Base-by-base conservation (phyloP, 2,329 filamentous ascomycete genomes). In the Pseudogymnoascus sp. region DNA sequence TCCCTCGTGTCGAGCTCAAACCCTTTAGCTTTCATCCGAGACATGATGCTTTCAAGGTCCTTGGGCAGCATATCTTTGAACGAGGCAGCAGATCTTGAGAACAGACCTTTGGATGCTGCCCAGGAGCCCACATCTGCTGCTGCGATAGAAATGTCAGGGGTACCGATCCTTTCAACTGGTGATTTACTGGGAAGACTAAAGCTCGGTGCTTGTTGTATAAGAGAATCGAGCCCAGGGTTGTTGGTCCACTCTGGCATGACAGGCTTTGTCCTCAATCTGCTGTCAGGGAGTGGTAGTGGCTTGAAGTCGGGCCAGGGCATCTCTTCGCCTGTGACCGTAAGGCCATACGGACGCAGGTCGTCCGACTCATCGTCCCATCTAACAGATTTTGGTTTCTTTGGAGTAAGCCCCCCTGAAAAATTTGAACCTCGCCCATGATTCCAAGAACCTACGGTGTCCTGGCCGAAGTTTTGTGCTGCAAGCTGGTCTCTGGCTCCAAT, bases 31-130 rank as follows among this genome's bases (percentile, higher is more conserved):
- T 66, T 67, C 61, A 64, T 70, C 61, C 62, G 73, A 67, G 71
- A 60, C 0, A 68, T 67, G 69, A 78, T 74, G n/a, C 74, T 70
- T 21, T 71, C 69, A 25, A 70, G 66, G 21, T 67, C 70, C 18
- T 64, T 66, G 3, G 76, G 76, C 36, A 78, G 61, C 50, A 71
- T 69, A 40, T 74, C 68, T 14, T 68, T 67, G 40, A 77, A 60
- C 8, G 59, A 38, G 12, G 59, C 59, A 56, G 50, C 28, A 36
- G 50, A 56, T 14, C 50, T 28, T 56, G 50, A 56, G 28, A 56
- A 56, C 50, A 56, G 11, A 8, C 50, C 28, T 5, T 56, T 56
- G 50, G 50, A 56, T 36, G 50, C 50, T 18, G 50, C 50, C 11
- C 50, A 16, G 2, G 16, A 18, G 50, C 10, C 28, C 16, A 21